phyloP scores from a whole-genome alignment of 352 stramenopile genomes.

The Aphanomyces invadans region DNA sequence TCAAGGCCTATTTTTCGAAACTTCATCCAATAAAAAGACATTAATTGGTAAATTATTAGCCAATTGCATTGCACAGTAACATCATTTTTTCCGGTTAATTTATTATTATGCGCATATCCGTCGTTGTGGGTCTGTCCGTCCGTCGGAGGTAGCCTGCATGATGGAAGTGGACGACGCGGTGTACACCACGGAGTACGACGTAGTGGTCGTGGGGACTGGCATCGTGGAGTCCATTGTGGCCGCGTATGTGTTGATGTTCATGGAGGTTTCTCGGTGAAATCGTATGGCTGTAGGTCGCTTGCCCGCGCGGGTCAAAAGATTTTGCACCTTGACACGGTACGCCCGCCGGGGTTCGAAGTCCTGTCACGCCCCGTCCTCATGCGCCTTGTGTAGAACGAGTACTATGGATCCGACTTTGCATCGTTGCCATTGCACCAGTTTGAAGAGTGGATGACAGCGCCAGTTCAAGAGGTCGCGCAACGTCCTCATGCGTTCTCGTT shows the following conservation, averaged over 20 bases:
- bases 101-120: background rate
- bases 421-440: slow-evolving; percentile 60
- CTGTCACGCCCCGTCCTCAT: background rate
- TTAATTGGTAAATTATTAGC: too few relatives aligned
- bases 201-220: slow-evolving; percentile 68
- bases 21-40: background rate
- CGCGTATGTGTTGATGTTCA: slow-evolving; percentile 32
- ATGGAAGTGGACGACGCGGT: slow-evolving; percentile 4
- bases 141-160: background rate
- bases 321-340: slow-evolving; percentile 68
- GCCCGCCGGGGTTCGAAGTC: background rate
- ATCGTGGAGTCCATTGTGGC: slow-evolving; percentile 73
- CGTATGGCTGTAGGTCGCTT: slow-evolving; percentile 36
- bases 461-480: background rate
- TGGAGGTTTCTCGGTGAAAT: background rate
- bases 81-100: too few relatives aligned
- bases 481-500: slow-evolving; percentile 38
- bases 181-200: slow-evolving; percentile 47
- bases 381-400: slow-evolving; percentile 49
- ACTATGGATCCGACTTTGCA: slow-evolving; percentile 74
- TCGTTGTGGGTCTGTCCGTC: too few relatives aligned
- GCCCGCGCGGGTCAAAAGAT: slow-evolving; percentile 63
- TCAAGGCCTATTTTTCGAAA: background rate
- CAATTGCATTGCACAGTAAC: too few relatives aligned
- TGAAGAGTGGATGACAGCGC: background rate